phyloP scores from a whole-genome alignment of 208 protist species.

The Leishmania guyanensis region DNA sequence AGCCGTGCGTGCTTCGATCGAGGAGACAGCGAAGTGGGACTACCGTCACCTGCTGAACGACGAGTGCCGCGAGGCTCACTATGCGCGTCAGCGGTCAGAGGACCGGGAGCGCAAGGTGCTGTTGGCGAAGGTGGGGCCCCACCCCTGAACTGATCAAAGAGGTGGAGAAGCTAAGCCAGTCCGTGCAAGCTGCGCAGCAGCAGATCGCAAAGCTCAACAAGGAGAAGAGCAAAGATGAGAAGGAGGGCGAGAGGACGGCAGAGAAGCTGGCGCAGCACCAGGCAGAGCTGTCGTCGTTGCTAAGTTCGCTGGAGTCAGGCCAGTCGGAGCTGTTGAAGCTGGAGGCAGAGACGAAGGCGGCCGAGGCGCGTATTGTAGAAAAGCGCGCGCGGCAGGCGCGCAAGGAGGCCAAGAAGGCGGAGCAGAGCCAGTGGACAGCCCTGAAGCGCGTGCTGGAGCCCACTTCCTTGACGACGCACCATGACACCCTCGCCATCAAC shows the following conservation, averaged over 20 bases:
- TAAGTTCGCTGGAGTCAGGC: conserved; percentile 19
- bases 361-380: conserved; percentile 32
- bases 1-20: conserved; percentile 9
- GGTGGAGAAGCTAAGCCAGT: conserved; percentile 57
- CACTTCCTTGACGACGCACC: conserved; percentile 38
- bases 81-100: conserved; percentile 50
- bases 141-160: conserved; percentile 66
- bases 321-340: conserved; percentile 31
- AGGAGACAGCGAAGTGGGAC: conserved; percentile 12
- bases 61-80: conserved; percentile 46
- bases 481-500: conserved; percentile 73
- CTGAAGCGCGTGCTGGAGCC: conserved; percentile 55
- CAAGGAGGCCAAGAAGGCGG: conserved; percentile 40
- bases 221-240: conserved; percentile 67
- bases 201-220: conserved; percentile 68
- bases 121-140: conserved; percentile 63
- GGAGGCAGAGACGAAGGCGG: conserved; percentile 45
- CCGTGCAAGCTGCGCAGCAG: conserved; percentile 46
- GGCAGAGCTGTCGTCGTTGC: conserved; percentile 42
- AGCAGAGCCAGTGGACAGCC: conserved; percentile 39
- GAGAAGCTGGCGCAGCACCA: conserved; percentile 55
- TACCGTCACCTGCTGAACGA: conserved; percentile 56
- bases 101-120: conserved; percentile 70
- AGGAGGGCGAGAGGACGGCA: conserved; percentile 37
- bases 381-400: conserved; percentile 29